Evolutionary conservation across 768 basidiomycete genomes (phyloP).

Genomic region (Hemileccinum rubropunctum): DNA sequence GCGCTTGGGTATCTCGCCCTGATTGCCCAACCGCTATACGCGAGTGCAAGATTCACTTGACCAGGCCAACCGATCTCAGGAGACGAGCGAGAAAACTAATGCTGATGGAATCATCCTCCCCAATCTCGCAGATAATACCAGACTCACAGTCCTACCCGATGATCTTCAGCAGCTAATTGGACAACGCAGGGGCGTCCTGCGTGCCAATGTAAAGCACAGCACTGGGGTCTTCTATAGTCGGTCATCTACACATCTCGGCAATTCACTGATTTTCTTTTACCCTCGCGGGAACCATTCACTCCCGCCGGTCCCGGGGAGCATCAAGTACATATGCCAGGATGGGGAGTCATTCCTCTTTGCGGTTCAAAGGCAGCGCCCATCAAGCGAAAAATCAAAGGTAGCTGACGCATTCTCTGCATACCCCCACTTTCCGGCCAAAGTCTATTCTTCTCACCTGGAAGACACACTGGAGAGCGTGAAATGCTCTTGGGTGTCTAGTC

Average conservation of each 20-base stretch:
- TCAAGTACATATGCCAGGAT: conserved; percentile 9
- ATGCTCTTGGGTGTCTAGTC: background rate
- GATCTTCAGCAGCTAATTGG: conserved; percentile 1
- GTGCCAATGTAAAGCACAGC: background rate
- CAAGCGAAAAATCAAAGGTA: background rate
- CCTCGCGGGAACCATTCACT: background rate
- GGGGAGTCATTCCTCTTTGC: background rate
- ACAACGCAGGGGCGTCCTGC: background rate
- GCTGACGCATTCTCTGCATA: background rate
- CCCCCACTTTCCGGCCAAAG: conserved; percentile 1
- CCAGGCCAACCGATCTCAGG: no score
- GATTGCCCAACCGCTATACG: no score
- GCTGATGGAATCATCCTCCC: no score
- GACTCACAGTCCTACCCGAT: no score
- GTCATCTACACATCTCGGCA: conserved; percentile 5
- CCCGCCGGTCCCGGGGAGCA: conserved; percentile 2
- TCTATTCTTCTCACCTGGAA: background rate
- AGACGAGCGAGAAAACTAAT: no score
- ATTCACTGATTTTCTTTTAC: conserved; percentile 9
- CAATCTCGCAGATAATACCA: no score
- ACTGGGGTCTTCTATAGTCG: background rate
- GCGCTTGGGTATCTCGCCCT: no score
- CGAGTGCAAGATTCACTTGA: no score
- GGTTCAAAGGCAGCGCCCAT: background rate
- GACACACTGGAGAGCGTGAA: background rate